A percentile compares a stretch with the other conserved stretches of the same genome.
Conservation (phyloP, 495 filamentous ascomycete species). For the Extremus antarcticus region DNA sequence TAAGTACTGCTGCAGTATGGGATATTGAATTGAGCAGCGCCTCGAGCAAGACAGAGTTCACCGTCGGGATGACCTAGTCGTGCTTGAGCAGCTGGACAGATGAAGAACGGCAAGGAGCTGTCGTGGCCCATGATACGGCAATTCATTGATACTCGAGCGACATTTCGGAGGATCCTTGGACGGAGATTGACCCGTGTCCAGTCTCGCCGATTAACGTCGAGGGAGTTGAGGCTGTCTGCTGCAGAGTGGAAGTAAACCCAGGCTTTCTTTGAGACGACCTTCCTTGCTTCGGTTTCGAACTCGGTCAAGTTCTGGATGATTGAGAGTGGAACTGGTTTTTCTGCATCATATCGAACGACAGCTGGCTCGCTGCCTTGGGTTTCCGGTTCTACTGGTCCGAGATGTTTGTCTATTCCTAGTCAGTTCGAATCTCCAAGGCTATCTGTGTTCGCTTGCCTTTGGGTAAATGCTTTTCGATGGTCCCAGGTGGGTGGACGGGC, state of each 20-base stretch:
- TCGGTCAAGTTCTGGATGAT: constrained; percentile 38
- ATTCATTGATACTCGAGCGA: constrained; percentile 43
- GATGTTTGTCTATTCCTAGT: constrained; percentile 2
- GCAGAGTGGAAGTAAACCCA: constrained; percentile 78
- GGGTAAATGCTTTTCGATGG: constrained; percentile 42
- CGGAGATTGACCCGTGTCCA: constrained; percentile 47
- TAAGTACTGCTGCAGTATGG: constrained; percentile 59
- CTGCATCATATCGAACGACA: neutral
- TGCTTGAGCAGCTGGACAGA: constrained; percentile 62
- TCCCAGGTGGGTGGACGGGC: constrained; percentile 50
- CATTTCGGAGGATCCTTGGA: constrained; percentile 60
- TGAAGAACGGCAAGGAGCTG: constrained; percentile 53
- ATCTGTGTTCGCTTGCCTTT: neutral
- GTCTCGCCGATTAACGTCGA: constrained; percentile 48
- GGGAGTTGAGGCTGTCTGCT: constrained; percentile 55
- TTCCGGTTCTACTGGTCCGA: neutral
- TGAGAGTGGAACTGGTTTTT: constrained; percentile 30
- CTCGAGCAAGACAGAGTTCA: constrained; percentile 52
- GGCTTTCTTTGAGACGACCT: constrained; percentile 54
- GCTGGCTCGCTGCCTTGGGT: neutral
- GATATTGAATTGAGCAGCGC: constrained; percentile 31
- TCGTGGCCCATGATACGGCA: constrained; percentile 54
- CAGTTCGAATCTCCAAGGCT: constrained; percentile 42
- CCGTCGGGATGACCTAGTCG: constrained; percentile 60
- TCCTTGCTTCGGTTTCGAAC: constrained; percentile 54